Evolutionary conservation across 805 yeast species (phyloP), one percentile per base, ranked within the genome.

Genomic region (Cyberlindnera misumaiensis): DNA sequence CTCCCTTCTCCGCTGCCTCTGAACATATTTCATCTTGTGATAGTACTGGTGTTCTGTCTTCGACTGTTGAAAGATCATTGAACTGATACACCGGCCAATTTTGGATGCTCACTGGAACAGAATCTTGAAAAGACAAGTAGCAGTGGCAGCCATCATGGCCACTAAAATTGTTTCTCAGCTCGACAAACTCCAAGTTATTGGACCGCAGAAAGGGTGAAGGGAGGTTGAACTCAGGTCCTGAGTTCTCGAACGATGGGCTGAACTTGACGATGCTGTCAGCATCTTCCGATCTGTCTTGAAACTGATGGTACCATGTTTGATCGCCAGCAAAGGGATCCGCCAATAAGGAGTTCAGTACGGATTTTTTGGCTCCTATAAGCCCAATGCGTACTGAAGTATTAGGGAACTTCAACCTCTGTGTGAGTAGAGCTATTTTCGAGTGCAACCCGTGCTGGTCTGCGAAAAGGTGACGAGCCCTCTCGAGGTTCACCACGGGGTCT

Each of bases 261-360:
- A 44, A 59, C 32, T 40, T 49, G 17, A 60, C 35, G 6, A 52
- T 26, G 14, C 34, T 34, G 30, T 43, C 35, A 11, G 30, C 28
- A 0, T 16, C 13, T 2, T 15, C 3, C 4, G 44, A 20, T 43
- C 49, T 33, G 12, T 36, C 27, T 12, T 36, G 25, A 26, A 47
- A 34, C 27, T 40, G 44, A 3, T 48, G 36, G 30, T 49, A 51
- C 66, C 66, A 62, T 10, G 51, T 22, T 34, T 57, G 61, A 26
- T 60, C 56, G 1, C 53, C 30, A 2, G 57, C 52, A 34, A 59
- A 60, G 9, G 62, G 63, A 40, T 62, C 64, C 2, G 60, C 50
- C 27, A 62, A 33, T 3, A 62, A 27, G 5, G 62, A 45, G 15
- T 55, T 53, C 10, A 62, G 38, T 9, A 60, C 41, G 2, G 53